Conservation (phyloP, 257 asterid species). For the Solanum verrucosum region DNA sequence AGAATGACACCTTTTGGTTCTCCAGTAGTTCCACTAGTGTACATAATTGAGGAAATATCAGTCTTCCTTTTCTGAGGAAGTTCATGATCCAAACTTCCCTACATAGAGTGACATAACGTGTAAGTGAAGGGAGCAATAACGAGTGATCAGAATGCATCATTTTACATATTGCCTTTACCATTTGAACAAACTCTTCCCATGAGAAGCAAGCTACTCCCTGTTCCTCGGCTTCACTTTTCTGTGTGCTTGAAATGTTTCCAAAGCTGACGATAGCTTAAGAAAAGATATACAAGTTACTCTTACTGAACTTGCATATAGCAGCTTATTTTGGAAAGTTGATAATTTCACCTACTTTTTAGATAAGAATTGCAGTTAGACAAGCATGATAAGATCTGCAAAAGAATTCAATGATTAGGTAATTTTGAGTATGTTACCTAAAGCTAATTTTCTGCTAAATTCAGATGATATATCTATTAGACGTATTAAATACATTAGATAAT, state of each 20-base stretch:
- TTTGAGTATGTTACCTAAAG: neutral
- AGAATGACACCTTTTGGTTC: constrained; percentile 94
- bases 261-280: constrained; percentile 75
- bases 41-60: constrained; percentile 74
- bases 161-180: constrained; percentile 30
- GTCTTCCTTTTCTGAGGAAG: constrained; percentile 56
- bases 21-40: constrained; percentile 96
- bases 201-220: constrained; percentile 70
- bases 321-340: neutral
- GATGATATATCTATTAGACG: neutral
- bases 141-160: neutral
- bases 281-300: constrained; percentile 9
- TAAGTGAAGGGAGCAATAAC: neutral
- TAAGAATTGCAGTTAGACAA: constrained; percentile 50
- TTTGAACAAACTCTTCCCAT: constrained; percentile 65
- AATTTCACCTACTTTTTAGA: constrained; percentile 57
- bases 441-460: neutral
- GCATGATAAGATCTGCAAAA: constrained; percentile 70
- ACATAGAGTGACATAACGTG: neutral
- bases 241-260: constrained; percentile 47
- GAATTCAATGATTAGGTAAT: neutral
- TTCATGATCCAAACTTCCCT: constrained; percentile 53
- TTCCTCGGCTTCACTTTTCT: constrained; percentile 57
- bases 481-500: neutral
- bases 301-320: neutral